These are phyloP conservation scores for Penicillium salamii DNA, from an alignment of 495 filamentous ascomycete genomes.

Conservation along the genomic window DNA sequence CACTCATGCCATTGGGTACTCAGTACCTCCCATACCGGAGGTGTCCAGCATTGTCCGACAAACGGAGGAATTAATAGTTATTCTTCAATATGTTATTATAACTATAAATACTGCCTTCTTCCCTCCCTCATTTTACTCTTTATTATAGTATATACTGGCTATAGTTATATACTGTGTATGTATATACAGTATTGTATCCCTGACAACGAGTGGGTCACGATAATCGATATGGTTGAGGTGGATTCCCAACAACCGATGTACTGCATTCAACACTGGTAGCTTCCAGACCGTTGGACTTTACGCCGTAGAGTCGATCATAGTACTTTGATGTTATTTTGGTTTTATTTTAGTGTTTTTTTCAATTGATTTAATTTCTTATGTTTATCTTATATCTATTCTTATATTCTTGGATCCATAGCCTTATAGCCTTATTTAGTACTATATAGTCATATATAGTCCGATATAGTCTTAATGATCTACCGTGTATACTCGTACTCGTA, in stretches of 20 bases:
- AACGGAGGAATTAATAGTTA: background rate
- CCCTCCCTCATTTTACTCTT: background rate
- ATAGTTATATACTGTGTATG: background rate
- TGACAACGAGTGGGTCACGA: conserved; percentile 18
- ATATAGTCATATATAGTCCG: too few species aligned
- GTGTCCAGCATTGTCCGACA: background rate
- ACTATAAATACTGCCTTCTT: background rate
- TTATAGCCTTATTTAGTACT: background rate
- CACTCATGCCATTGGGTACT: conserved; percentile 27
- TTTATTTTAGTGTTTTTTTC: too few species aligned
- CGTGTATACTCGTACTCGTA: too few species aligned
- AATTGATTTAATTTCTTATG: too few species aligned
- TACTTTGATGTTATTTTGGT: too few species aligned
- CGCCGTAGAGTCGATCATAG: conserved; percentile 3
- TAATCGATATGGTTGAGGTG: conserved; percentile 23
- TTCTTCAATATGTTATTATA: background rate
- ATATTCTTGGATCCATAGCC: background rate
- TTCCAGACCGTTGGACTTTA: conserved; percentile 22
- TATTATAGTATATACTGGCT: background rate
- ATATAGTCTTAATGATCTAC: too few species aligned
- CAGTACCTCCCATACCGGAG: conserved; percentile 25
- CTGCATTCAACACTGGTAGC: conserved; percentile 28
- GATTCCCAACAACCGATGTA: conserved; percentile 23
- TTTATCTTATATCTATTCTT: background rate
- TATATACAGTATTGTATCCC: background rate